A percentile compares a stretch with the other conserved stretches of the same genome.
phyloP scores from a whole-genome alignment of 371 early-diverging fungal species.

The Aphelidium insulamus region DNA sequence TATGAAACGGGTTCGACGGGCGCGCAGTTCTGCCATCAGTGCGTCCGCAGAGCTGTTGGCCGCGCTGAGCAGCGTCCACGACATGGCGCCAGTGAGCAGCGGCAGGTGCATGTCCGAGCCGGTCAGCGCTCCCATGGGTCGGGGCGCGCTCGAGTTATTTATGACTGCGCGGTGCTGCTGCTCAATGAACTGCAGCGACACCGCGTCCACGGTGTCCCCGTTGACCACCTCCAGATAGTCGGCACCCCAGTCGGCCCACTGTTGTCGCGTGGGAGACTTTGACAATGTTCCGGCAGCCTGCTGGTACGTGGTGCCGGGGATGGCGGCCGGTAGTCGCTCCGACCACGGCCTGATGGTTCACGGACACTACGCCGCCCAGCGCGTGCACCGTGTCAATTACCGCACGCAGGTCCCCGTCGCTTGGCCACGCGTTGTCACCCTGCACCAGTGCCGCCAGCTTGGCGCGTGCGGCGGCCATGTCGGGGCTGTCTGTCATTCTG shows the following conservation, averaged over 20 bases:
- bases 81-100: slow-evolving; percentile 26
- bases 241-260: slow-evolving; percentile 37
- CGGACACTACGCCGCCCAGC: slow-evolving; percentile 46
- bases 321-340: background rate
- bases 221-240: slow-evolving; percentile 49
- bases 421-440: slow-evolving; percentile 38
- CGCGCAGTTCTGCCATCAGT: slow-evolving; percentile 32
- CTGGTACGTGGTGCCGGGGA: background rate
- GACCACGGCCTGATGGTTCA: slow-evolving; percentile 25
- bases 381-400: slow-evolving; percentile 34
- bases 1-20: slow-evolving; percentile 33
- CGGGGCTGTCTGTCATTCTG: too few species aligned
- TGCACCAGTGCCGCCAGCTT: too few species aligned
- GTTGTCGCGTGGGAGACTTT: slow-evolving; percentile 32
- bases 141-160: slow-evolving; percentile 8
- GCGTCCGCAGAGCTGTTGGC: slow-evolving; percentile 13
- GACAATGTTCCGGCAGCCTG: slow-evolving; percentile 32
- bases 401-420: slow-evolving; percentile 30
- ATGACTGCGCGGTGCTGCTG: slow-evolving; percentile 1
- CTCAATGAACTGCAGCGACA: slow-evolving; percentile 24
- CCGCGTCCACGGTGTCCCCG: slow-evolving; percentile 29
- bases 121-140: slow-evolving; percentile 13
- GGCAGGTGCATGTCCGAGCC: slow-evolving; percentile 39
- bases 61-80: slow-evolving; percentile 37
- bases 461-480: too few species aligned